Evolutionary conservation across 768 basidiomycete species (phyloP).

Genomic region (Pleurotus salmoneostramineus): DNA sequence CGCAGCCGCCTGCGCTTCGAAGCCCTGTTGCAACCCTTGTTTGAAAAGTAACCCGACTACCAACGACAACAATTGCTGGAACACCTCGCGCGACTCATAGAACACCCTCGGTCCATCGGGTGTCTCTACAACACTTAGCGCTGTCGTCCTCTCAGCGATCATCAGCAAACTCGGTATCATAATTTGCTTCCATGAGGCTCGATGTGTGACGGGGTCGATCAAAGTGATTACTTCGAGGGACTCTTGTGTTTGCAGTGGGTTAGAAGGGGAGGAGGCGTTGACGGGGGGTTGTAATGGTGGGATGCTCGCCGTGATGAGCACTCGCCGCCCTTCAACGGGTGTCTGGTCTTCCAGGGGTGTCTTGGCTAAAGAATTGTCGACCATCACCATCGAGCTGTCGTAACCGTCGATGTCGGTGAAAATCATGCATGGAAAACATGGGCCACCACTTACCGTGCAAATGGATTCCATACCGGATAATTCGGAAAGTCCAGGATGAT

Average conservation of each 20-base stretch:
- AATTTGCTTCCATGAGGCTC: constrained; percentile 23
- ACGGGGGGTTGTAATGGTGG: constrained; percentile 26
- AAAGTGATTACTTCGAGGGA: constrained; percentile 28
- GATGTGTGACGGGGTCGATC: constrained; percentile 17
- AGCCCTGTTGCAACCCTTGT: constrained; percentile 2
- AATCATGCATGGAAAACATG: not conserved
- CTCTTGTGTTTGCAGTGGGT: constrained; percentile 19
- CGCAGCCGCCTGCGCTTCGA: constrained; percentile 4
- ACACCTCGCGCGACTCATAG: constrained; percentile 28
- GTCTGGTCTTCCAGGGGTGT: constrained; percentile 20
- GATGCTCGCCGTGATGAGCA: constrained; percentile 25
- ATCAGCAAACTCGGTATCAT: constrained; percentile 21
- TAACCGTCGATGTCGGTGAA: not conserved
- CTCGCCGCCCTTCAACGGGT: constrained; percentile 16
- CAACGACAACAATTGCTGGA: not conserved
- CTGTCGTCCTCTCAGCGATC: constrained; percentile 24
- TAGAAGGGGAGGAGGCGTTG: constrained; percentile 19
- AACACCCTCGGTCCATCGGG: constrained; percentile 18
- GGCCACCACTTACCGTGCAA: constrained; percentile 18
- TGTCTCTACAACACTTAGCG: constrained; percentile 17
- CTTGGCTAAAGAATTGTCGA: constrained; percentile 14
- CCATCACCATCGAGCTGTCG: constrained; percentile 20
- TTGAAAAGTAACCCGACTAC: constrained; percentile 1
- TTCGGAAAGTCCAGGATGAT: constrained; percentile 45
- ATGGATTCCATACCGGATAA: constrained; percentile 48